Percentiles rank a stretch among this genome's conserved stretches.
These are phyloP conservation scores for Batrachochytrium dendrobatidis DNA, from an alignment of 371 early-diverging fungal species.

Conservation along the genomic window DNA sequence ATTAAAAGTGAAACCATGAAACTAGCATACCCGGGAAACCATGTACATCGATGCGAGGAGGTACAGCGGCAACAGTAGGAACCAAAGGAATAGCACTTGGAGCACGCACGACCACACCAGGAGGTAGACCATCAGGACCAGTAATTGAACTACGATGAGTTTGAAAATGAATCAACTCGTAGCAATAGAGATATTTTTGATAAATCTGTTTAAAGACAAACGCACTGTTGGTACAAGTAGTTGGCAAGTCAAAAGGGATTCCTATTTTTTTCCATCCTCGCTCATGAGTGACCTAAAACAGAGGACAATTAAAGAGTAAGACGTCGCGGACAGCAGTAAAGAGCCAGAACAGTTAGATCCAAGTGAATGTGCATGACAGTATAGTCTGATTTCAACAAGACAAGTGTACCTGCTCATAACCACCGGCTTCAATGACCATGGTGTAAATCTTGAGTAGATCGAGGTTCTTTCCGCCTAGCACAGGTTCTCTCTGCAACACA, in stretches of 20 bases:
- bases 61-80: no score
- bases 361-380: not conserved
- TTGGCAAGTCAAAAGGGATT: constrained; percentile 68
- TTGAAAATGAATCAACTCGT: constrained; percentile 34
- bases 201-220: constrained; percentile 72
- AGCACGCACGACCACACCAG: no score
- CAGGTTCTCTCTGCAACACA: constrained; percentile 61
- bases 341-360: not conserved
- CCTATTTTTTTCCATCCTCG: constrained; percentile 69
- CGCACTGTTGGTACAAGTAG: constrained; percentile 79
- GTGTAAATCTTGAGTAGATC: constrained; percentile 66
- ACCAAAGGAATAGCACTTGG: no score
- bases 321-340: not conserved
- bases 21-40: no score
- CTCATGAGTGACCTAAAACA: constrained; percentile 57
- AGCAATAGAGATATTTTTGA: constrained; percentile 54
- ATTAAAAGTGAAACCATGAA: no score
- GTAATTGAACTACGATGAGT: no score
- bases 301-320: not conserved
- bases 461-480: constrained; percentile 71
- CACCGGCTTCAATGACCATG: constrained; percentile 63
- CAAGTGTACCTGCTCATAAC: constrained; percentile 59
- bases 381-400: not conserved
- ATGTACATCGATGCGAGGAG: no score
- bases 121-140: no score